Conservation (phyloP, 495 filamentous ascomycete species). For the Hyaloscypha hepaticicola region DNA sequence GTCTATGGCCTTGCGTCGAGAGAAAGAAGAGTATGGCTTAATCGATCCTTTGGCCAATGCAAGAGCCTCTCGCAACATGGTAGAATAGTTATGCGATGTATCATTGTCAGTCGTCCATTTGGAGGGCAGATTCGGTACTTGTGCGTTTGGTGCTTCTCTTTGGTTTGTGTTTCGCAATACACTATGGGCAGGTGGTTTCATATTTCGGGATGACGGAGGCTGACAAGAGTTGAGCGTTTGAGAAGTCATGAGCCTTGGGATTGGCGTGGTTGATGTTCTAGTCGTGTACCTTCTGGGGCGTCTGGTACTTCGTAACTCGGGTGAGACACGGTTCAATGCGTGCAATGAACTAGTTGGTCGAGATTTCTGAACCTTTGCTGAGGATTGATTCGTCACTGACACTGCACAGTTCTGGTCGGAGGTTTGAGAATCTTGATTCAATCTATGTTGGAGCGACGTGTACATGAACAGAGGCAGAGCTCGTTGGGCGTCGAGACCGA, state of each 20-base stretch:
- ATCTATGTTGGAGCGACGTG: not conserved
- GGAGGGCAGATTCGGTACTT: not conserved
- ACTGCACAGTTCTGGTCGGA: not conserved
- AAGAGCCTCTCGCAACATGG: not conserved
- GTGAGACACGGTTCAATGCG: not conserved
- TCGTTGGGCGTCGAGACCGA: not conserved
- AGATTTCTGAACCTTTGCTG: not conserved
- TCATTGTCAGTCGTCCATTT: not conserved
- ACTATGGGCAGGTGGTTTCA: not conserved
- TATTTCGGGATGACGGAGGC: not conserved
- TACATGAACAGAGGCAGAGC: not conserved
- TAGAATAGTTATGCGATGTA: not conserved
- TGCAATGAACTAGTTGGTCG: not conserved
- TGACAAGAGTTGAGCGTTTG: not conserved
- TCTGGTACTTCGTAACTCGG: not conserved
- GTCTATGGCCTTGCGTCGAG: conserved; percentile 7
- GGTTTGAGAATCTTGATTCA: not conserved
- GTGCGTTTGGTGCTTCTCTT: not conserved
- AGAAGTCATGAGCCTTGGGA: not conserved
- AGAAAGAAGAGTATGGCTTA: not conserved
- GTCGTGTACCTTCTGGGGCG: not conserved
- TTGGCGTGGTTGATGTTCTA: not conserved
- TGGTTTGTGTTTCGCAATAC: not conserved
- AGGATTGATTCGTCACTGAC: not conserved
- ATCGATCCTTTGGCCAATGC: not conserved